Conservation (phyloP, 257 asterid species). For the Solanum microdontum region DNA sequence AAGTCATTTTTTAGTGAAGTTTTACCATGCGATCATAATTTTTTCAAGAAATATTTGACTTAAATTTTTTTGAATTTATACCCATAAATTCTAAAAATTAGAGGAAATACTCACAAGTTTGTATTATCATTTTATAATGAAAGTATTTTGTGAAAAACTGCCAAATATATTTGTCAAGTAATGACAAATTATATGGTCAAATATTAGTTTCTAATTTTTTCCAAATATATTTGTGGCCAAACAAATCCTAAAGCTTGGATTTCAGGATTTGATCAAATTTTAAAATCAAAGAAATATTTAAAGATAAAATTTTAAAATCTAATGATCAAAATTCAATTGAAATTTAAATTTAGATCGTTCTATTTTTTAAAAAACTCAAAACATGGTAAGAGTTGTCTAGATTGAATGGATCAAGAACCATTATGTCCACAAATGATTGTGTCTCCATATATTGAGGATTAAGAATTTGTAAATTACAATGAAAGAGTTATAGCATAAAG, state of each 20-base stretch:
- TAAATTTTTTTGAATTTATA: too few species aligned
- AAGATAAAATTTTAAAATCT: too few species aligned
- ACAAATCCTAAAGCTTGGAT: background rate
- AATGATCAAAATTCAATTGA: too few species aligned
- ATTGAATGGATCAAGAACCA: background rate
- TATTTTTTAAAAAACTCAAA: rapidly evolving
- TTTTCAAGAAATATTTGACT: too few species aligned
- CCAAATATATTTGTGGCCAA: background rate
- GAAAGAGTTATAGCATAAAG: background rate
- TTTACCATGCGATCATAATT: background rate
- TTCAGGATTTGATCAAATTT: too few species aligned
- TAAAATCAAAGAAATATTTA: too few species aligned
- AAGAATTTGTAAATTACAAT: background rate
- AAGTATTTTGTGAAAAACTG: background rate
- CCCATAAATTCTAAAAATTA: too few species aligned
- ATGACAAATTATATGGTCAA: too few species aligned
- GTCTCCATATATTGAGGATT: background rate
- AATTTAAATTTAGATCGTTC: too few species aligned
- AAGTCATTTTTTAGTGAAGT: background rate
- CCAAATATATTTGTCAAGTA: background rate
- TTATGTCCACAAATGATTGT: background rate
- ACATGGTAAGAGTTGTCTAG: background rate
- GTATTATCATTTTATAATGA: too few species aligned
- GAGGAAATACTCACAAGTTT: too few species aligned
- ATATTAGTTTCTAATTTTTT: too few species aligned